Conservation (phyloP, 176 grass and related monocot genomes). For the Ensete glaucum region DNA sequence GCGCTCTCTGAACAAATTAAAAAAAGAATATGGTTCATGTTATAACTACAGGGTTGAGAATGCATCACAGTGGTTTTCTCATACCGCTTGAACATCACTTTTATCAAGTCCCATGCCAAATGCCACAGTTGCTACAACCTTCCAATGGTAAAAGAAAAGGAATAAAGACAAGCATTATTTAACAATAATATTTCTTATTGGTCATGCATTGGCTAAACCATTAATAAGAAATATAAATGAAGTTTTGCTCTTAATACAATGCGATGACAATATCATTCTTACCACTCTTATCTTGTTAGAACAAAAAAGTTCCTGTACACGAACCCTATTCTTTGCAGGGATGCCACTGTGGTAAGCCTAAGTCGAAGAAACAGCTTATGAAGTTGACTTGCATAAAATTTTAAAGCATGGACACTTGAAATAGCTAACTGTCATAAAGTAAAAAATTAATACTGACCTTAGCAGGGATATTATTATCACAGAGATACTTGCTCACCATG, state of each 20-base stretch:
- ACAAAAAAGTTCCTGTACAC: conserved; percentile 71
- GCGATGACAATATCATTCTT: background rate
- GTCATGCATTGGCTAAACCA: background rate
- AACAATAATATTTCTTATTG: background rate
- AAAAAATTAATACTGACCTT: conserved; percentile 49
- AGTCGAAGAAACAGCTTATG: conserved; percentile 18
- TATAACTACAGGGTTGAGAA: background rate
- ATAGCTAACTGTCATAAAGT: background rate
- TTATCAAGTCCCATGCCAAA: conserved; percentile 99
- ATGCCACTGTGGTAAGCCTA: conserved; percentile 91
- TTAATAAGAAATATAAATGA: background rate
- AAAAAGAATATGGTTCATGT: background rate
- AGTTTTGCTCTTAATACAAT: too few relatives aligned
- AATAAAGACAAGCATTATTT: conserved; percentile 9
- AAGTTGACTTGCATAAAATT: conserved; percentile 13
- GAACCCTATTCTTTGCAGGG: conserved; percentile 63
- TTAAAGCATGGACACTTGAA: background rate
- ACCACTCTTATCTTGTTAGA: conserved; percentile 96
- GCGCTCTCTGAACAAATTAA: background rate
- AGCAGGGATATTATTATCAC: conserved; percentile 66
- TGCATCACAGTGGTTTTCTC: conserved; percentile 2
- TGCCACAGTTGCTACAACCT: conserved; percentile 95
- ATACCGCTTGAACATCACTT: conserved; percentile 94
- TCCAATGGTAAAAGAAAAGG: conserved; percentile 2
- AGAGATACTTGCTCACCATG: conserved; percentile 67